Percentiles rank a stretch among this genome's conserved stretches.
Conservation (phyloP, 371 early-diverging fungal species). For the Zopfochytrium polystomum region DNA sequence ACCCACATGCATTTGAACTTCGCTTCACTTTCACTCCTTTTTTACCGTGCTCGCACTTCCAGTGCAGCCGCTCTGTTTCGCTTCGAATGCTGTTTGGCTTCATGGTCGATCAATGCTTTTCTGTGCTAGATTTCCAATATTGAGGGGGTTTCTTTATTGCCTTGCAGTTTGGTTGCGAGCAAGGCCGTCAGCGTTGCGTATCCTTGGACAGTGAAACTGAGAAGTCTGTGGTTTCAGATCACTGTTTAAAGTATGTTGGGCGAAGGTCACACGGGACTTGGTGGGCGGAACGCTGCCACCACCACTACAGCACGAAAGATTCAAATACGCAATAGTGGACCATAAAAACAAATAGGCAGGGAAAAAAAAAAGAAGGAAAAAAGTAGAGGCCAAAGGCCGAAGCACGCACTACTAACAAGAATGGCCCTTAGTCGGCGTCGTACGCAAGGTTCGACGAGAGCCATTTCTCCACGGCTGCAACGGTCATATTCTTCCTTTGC, state of each 20-base stretch:
- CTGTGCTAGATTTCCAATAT: too few species aligned
- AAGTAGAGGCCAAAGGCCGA: neutral
- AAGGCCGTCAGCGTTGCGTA: too few species aligned
- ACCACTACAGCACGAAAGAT: neutral
- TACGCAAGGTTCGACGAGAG: constrained; percentile 80
- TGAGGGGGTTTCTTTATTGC: too few species aligned
- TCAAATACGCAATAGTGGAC: neutral
- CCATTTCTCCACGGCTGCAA: constrained; percentile 79
- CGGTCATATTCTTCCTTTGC: constrained; percentile 65
- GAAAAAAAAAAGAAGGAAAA: neutral
- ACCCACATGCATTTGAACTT: too few species aligned
- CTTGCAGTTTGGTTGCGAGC: too few species aligned
- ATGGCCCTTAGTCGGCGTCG: constrained; percentile 46
- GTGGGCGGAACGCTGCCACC: neutral
- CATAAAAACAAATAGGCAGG: neutral
- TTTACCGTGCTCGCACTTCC: too few species aligned
- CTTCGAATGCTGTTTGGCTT: too few species aligned
- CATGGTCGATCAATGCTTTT: too few species aligned
- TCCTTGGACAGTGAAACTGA: too few species aligned
- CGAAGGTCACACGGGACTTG: neutral
- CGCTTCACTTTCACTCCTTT: too few species aligned
- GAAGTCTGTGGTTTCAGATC: too few species aligned
- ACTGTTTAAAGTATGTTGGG: neutral
- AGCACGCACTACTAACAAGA: neutral
- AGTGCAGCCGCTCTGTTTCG: too few species aligned